Evolutionary conservation across 768 basidiomycete species (phyloP), one percentile per base, ranked within the genome.

Genomic region (Pholiota microspora): DNA sequence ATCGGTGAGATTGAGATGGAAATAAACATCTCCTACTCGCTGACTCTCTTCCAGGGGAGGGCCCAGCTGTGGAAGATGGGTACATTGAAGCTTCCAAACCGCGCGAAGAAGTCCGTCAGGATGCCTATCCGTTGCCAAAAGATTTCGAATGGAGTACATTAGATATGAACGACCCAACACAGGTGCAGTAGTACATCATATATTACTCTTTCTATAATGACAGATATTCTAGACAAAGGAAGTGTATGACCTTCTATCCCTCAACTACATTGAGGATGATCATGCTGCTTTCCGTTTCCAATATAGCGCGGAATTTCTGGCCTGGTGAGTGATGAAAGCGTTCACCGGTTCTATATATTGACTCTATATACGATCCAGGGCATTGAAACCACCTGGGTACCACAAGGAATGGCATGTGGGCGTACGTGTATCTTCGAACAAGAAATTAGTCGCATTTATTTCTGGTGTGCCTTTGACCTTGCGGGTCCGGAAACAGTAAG

Each of bases 211-310:
- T 9, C 42, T 15, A 63, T 47, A 55, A 54, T 54, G 13, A 59
- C 31, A 15, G 23, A n/a, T 7, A 9, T n/a, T 50, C n/a, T 54
- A 98, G 93, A 83, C 84, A 60, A 89, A 91, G 65, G 97, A 99
- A 67, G 85, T 98, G 10, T 92, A 97, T 64, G 86, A 94, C 59
- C 78, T 99, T 2, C 75, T 99, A 35, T 97, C 93, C 3, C 77
- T 87, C 10, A 90, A 98, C 71, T 99, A 98, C 62, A 94, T 99
- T 42, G 97, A 99, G 69, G 97, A 99, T 66, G 88, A 92, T 61
- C 89, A 93, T 47, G 95, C 95, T 4, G 80, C 89, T n/a, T 97
- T 98, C 79, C 85, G 97, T 31, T 98, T 99, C 78, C 86, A 92
- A 67, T 99, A 99, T 64, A 91, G 88, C 38, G 85, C 93, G 3